These are phyloP conservation scores for Gossypium davidsonii DNA, from an alignment of 441 rosid species.

Conservation along the genomic window DNA sequence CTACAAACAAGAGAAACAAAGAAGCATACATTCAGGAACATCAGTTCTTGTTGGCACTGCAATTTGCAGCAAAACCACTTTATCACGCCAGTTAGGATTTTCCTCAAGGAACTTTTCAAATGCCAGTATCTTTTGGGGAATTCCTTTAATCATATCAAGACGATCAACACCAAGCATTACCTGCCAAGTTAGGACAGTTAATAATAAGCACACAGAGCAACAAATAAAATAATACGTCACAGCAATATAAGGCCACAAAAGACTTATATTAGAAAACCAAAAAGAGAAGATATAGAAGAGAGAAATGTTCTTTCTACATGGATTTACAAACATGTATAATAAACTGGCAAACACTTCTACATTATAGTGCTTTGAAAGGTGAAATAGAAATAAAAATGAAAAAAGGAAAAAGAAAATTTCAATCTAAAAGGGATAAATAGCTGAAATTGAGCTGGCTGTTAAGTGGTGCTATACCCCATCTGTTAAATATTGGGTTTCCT, in stretches of 20 bases:
- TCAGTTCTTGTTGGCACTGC: conserved; percentile 99
- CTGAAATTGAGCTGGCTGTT: not conserved
- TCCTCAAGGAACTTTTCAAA: conserved; percentile 99
- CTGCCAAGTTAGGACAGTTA: conserved; percentile 34
- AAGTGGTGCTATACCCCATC: not conserved
- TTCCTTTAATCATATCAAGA: conserved; percentile 99
- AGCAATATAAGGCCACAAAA: not conserved
- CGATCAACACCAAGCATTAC: conserved; percentile 99
- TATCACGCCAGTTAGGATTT: conserved; percentile 80
- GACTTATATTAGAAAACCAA: not conserved
- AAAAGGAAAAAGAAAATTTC: not conserved
- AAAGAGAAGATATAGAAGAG: not conserved
- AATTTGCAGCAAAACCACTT: conserved; percentile 95
- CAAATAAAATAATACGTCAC: conserved; percentile 12
- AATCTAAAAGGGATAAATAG: not conserved
- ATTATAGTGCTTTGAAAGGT: not conserved
- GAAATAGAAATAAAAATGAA: not conserved
- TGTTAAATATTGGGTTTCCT: not conserved
- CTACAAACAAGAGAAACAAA: conserved; percentile 18
- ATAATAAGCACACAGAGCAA: not conserved
- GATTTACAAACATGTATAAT: not conserved
- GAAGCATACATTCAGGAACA: conserved; percentile 90
- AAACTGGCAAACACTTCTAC: not conserved
- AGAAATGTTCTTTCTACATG: conserved; percentile 4
- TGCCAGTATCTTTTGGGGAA: conserved; percentile 97